These are phyloP conservation scores for Akanthomyces lecanii DNA, from an alignment of 2,329 filamentous ascomycete species.

Conservation along the genomic window DNA sequence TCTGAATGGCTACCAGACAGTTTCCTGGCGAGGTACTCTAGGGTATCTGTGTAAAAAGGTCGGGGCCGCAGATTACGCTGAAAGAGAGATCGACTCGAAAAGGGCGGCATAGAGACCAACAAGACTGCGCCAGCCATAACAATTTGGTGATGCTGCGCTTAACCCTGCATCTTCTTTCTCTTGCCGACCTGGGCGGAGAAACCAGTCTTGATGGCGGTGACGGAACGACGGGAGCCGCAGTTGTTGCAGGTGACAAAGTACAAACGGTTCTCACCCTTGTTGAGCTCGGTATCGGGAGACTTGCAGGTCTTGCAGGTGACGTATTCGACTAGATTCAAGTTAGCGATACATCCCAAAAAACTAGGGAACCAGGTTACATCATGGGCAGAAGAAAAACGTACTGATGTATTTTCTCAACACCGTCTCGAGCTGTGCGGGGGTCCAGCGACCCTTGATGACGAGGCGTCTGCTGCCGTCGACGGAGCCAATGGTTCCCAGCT, in stretches of 20 bases:
- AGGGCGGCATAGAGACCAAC: neutral
- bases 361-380: neutral
- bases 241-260: conserved; percentile 97
- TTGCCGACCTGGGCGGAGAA: conserved; percentile 99
- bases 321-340: conserved; percentile 68
- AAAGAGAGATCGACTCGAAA: too few relatives aligned
- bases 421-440: conserved; percentile 99
- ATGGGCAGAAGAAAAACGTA: conserved; percentile 41
- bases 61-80: too few relatives aligned
- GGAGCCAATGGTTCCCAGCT: conserved; percentile 94
- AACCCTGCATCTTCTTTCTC: conserved; percentile 90
- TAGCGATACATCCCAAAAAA: conserved; percentile 22
- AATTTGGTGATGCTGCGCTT: conserved; percentile 29
- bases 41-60: too few relatives aligned
- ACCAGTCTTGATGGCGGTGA: conserved; percentile 99
- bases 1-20: too few relatives aligned
- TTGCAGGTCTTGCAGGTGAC: conserved; percentile 99
- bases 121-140: neutral
- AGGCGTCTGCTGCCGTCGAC: conserved; percentile 88
- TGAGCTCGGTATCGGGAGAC: conserved; percentile 89
- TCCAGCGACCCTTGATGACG: conserved; percentile 99
- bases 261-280: conserved; percentile 97
- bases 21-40: too few relatives aligned
- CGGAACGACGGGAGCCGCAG: conserved; percentile 76
- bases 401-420: conserved; percentile 92